These are phyloP conservation scores for Ulota crispa DNA, from an alignment of 225 moss, liverwort and hornwort genomes.

Conservation along the genomic window DNA sequence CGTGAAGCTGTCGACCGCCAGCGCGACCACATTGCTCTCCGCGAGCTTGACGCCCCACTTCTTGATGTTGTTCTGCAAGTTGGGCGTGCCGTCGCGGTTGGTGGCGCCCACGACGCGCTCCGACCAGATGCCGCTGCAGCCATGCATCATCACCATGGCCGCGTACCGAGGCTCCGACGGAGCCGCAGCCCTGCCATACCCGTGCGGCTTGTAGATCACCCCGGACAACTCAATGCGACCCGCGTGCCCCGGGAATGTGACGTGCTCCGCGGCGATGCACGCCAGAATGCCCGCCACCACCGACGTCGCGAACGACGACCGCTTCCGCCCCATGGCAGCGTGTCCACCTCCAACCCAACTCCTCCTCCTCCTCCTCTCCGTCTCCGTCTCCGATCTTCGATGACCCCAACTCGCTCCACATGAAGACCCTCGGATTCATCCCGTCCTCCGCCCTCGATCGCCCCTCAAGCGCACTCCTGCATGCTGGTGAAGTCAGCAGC, in stretches of 20 bases:
- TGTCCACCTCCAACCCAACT: background rate
- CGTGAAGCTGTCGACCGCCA: conserved; percentile 73
- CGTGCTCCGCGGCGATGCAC: conserved; percentile 33
- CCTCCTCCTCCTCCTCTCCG: background rate
- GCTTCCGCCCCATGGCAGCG: conserved; percentile 20
- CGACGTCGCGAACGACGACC: conserved; percentile 26
- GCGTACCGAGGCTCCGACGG: conserved; percentile 10
- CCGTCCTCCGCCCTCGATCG: background rate
- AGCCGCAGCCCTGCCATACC: background rate
- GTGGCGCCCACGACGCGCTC: conserved; percentile 43
- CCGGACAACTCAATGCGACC: conserved; percentile 32
- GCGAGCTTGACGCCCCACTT: conserved; percentile 66
- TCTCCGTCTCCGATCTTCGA: conserved; percentile 7
- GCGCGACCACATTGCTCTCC: conserved; percentile 48
- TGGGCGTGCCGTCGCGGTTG: conserved; percentile 43
- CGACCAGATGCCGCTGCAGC: conserved; percentile 73
- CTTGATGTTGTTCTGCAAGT: conserved; percentile 60
- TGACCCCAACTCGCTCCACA: conserved; percentile 32
- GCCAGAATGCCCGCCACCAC: conserved; percentile 40
- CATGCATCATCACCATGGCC: conserved; percentile 75
- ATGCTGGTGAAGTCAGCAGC: background rate
- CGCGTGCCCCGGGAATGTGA: conserved; percentile 33
- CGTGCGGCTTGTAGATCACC: conserved; percentile 48
- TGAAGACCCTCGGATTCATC: conserved; percentile 44
- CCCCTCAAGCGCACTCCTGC: conserved; percentile 9